These are phyloP conservation scores for Knufia fluminis DNA, from an alignment of 2,329 filamentous ascomycete species.

Conservation along the genomic window DNA sequence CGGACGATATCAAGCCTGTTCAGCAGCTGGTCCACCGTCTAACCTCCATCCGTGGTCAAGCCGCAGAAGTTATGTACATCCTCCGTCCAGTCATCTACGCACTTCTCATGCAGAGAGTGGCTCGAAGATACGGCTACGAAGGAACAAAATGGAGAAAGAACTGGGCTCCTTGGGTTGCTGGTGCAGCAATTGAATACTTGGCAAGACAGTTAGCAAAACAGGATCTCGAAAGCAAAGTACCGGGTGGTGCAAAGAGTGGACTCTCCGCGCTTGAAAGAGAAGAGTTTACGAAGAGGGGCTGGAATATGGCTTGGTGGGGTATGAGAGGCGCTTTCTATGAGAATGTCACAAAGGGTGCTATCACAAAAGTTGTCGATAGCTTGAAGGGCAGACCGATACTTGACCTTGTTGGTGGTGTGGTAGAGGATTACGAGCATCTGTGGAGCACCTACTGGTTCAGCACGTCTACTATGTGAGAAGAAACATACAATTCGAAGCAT, in stretches of 20 bases:
- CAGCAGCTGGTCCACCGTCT: conserved; percentile 72
- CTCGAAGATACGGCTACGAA: conserved; percentile 26
- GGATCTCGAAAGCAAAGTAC: conserved; percentile 51
- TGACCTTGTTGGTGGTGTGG: conserved; percentile 69
- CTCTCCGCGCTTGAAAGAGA: conserved; percentile 80
- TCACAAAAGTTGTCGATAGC: conserved; percentile 51
- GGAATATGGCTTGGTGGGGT: conserved; percentile 88
- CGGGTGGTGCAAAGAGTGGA: conserved; percentile 60
- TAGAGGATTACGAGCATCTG: conserved; percentile 94
- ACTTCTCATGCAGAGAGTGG: conserved; percentile 57
- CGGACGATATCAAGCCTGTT: conserved; percentile 93
- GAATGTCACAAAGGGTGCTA: conserved; percentile 55
- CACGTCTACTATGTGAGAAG: conserved; percentile 47
- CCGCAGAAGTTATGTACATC: conserved; percentile 87
- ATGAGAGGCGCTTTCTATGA: conserved; percentile 98
- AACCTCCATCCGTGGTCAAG: conserved; percentile 59
- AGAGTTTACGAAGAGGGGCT: conserved; percentile 77
- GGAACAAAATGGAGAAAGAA: conserved; percentile 62
- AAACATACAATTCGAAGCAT: too few species aligned
- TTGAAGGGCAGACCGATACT: conserved; percentile 66
- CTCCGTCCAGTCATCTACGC: conserved; percentile 82
- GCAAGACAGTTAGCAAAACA: conserved; percentile 74
- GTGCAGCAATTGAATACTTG: conserved; percentile 74
- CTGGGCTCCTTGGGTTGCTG: conserved; percentile 88
- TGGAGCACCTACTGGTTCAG: conserved; percentile 98